Percentiles rank a stretch among this genome's conserved stretches.
Conservation (phyloP, 106 monocot species). For the Posidonia australis region DNA sequence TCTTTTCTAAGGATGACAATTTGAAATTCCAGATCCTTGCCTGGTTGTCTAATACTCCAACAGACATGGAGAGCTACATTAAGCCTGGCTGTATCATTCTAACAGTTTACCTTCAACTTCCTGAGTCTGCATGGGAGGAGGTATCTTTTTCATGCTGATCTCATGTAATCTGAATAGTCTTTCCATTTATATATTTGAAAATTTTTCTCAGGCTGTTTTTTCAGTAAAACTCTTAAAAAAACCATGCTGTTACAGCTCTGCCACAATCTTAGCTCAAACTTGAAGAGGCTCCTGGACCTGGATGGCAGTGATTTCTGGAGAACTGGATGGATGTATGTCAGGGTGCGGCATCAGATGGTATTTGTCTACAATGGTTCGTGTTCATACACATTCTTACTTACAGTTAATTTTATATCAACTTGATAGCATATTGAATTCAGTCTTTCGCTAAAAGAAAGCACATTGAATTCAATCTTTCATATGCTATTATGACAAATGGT, state of each 20-base stretch:
- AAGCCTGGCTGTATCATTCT: conserved; percentile 84
- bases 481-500: too few species aligned
- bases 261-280: conserved; percentile 33
- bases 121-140: conserved; percentile 54
- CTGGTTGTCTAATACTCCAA: conserved; percentile 79
- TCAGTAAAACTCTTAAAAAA: too few species aligned
- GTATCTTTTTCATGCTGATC: too few species aligned
- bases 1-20: too few species aligned
- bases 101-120: conserved; percentile 61
- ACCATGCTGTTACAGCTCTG: conserved; percentile 66
- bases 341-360: conserved; percentile 39
- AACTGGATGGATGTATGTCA: conserved; percentile 66
- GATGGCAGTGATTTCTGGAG: conserved; percentile 56
- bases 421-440: too few species aligned
- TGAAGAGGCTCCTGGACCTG: conserved; percentile 44
- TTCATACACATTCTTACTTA: too few species aligned
- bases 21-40: conserved; percentile 44
- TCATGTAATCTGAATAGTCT: too few species aligned
- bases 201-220: too few species aligned
- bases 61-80: conserved; percentile 83
- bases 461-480: too few species aligned
- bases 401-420: too few species aligned
- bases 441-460: too few species aligned
- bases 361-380: conserved; percentile 70
- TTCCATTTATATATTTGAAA: too few species aligned